phyloP scores from a whole-genome alignment of 352 stramenopile genomes.

The Phytophthora meadii region DNA sequence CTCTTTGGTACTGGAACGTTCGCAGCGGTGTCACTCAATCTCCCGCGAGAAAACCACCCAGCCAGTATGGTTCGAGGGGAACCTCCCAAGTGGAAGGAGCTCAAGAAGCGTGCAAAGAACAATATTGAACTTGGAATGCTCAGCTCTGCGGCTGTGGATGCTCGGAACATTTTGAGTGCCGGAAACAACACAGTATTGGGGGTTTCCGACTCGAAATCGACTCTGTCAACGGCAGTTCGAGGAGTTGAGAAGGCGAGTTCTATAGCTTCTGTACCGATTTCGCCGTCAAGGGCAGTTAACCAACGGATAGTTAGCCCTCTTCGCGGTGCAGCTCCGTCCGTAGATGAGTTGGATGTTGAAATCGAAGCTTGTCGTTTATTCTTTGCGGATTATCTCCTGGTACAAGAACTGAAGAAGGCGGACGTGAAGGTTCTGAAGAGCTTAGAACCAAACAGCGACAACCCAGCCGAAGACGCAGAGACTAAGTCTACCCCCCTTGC shows the following conservation, averaged over 20 bases:
- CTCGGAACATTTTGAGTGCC: slow-evolving; percentile 12
- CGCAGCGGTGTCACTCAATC: slow-evolving; percentile 85
- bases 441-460: slow-evolving; percentile 12
- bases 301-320: slow-evolving; percentile 31
- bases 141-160: slow-evolving; percentile 18
- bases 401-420: slow-evolving; percentile 50
- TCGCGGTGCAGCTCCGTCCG: slow-evolving; percentile 25
- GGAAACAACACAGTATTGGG: slow-evolving; percentile 17
- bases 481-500: not conserved
- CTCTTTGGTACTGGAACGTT: slow-evolving; percentile 92
- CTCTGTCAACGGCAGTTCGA: slow-evolving; percentile 46
- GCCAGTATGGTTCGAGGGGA: slow-evolving; percentile 58
- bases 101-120: slow-evolving; percentile 66
- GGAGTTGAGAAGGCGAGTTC: slow-evolving; percentile 46
- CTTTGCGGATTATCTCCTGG: slow-evolving; percentile 85
- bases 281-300: slow-evolving; percentile 26
- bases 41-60: slow-evolving; percentile 85
- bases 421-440: slow-evolving; percentile 26
- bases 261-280: slow-evolving; percentile 32
- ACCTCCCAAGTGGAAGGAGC: slow-evolving; percentile 74
- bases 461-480: slow-evolving; percentile 18
- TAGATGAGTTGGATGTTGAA: slow-evolving; percentile 83
- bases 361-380: slow-evolving; percentile 87
- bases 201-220: slow-evolving; percentile 63
- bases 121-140: slow-evolving; percentile 47